Conservation (phyloP, 1,139 yeast species). For the Yamadazyma sp. region DNA sequence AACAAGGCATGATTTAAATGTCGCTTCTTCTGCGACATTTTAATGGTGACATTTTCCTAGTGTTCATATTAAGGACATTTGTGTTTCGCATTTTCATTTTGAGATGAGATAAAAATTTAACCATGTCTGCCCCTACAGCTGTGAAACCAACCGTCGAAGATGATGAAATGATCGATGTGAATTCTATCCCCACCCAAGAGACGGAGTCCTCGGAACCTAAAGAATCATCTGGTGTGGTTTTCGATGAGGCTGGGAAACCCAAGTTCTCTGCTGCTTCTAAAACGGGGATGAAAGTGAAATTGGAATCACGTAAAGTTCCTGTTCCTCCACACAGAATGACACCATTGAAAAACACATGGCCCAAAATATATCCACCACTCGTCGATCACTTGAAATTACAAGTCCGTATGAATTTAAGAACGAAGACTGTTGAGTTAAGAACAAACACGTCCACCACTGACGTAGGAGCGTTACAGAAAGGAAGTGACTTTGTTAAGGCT, state of each 20-base stretch:
- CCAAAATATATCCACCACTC: conserved; percentile 90
- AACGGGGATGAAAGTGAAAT: conserved; percentile 67
- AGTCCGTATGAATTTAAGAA: conserved; percentile 89
- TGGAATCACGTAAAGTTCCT: conserved; percentile 83
- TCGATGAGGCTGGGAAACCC: conserved; percentile 91
- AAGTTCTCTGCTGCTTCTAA: conserved; percentile 75
- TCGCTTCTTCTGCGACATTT: too few relatives aligned
- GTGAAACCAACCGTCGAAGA: conserved; percentile 30
- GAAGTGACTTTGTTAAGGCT: conserved; percentile 94
- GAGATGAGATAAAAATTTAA: conserved; percentile 18
- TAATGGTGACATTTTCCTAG: too few relatives aligned
- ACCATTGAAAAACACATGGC: conserved; percentile 87
- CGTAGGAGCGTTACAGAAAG: conserved; percentile 93
- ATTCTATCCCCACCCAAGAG: conserved; percentile 34
- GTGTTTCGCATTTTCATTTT: conserved; percentile 1
- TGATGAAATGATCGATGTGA: conserved; percentile 72
- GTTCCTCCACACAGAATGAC: conserved; percentile 98
- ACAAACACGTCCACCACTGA: conserved; percentile 82
- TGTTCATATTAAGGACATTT: neutral
- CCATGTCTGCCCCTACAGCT: conserved; percentile 80
- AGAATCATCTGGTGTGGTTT: conserved; percentile 54
- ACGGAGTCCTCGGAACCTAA: conserved; percentile 16
- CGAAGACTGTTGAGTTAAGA: conserved; percentile 82
- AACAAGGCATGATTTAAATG: too few relatives aligned
- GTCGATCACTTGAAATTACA: conserved; percentile 93